Base-by-base conservation (phyloP, 2,329 filamentous ascomycete species). In the Fusarium sp. region DNA sequence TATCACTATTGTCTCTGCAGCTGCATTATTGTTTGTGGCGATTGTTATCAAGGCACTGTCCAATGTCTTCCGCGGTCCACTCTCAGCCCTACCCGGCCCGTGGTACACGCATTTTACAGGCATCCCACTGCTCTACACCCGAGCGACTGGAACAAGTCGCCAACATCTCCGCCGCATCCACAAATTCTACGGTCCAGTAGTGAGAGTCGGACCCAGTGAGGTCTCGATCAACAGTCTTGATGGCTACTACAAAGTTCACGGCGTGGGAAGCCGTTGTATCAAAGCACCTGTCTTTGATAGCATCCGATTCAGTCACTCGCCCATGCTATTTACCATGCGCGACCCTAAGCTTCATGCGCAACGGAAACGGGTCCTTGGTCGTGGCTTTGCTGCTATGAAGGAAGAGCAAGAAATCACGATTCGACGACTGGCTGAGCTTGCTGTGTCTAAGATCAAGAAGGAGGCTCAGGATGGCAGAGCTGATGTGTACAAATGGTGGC, bases 401-500 rank as follows among this genome's bases (percentile, higher is more conserved):
- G 43, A 32, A 4, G 50, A 58, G 5, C 45, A 64, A 0, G 61
- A 64, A 10, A 8, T 14, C 1, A 64, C 32, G 1, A 45, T 58
- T 16, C 37, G 21, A 1, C 20, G 23, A 0, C 4, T 64, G 2
- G 61, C 61, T 3, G 13, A 40, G 4, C 7, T 46, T 9, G 61
- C 61, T 0, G 50, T 64, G 3, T 56, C 45, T 0, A 58, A 20
- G 5, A 64, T 64, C 10, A 45, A 50, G 30, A 28, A 27, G 0
- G 61, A 64, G 8, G 34, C 13, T 1, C 18, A 41, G 10, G 7
- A 14, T 12, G 59, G 59, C 0, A 37, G 40, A 5, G 21, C 59
- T 8, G 61, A 64, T 7, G 43, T 64, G 4, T 64, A 64, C 30
- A 64, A 58, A 11, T 64, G 61, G 61, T 64, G 59, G 59, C 50